Percentiles rank a stretch among this genome's conserved stretches.
Evolutionary conservation across 352 stramenopile species (phyloP).

Genomic region (Phytophthora citrophthora): DNA sequence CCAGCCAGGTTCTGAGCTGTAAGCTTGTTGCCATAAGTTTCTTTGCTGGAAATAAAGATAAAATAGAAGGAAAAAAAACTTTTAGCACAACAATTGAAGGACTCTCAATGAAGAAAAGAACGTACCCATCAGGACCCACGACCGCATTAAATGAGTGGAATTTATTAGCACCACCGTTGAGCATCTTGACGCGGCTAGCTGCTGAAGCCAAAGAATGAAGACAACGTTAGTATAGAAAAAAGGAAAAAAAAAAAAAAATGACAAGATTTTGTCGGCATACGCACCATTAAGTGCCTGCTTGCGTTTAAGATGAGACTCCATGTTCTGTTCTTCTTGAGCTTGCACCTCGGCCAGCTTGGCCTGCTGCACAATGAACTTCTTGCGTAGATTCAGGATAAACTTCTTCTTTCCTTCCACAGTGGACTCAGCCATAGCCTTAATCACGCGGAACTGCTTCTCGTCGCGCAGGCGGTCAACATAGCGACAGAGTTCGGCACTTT

Average conservation of each 20-base stretch:
- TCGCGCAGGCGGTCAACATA: conserved; percentile 77
- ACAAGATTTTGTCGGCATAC: conserved; percentile 7
- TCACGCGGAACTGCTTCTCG: conserved; percentile 88
- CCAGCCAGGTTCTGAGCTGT: conserved; percentile 40
- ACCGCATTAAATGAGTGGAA: conserved; percentile 81
- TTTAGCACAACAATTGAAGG: conserved; percentile 2
- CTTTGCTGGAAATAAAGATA: conserved; percentile 41
- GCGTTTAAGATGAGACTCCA: conserved; percentile 72
- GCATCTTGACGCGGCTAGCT: conserved; percentile 68
- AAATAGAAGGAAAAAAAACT: not conserved
- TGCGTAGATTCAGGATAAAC: conserved; percentile 70
- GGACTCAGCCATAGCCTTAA: conserved; percentile 83
- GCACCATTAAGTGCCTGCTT: conserved; percentile 74
- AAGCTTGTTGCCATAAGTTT: conserved; percentile 42
- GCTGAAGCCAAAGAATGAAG: conserved; percentile 38
- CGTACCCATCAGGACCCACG: conserved; percentile 48
- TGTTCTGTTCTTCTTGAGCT: conserved; percentile 60
- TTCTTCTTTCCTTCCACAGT: conserved; percentile 83
- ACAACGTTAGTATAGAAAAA: conserved; percentile 11
- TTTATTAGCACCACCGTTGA: conserved; percentile 67
- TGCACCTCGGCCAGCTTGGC: conserved; percentile 58
- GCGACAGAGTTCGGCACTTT: conserved; percentile 78
- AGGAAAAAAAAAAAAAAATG: conserved; percentile 2
- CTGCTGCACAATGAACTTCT: conserved; percentile 77
- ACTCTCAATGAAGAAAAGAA: not conserved